A percentile compares a stretch with the other conserved stretches of the same genome.
phyloP scores from a whole-genome alignment of 441 rosid genomes.

The Raphanus hybrid region DNA sequence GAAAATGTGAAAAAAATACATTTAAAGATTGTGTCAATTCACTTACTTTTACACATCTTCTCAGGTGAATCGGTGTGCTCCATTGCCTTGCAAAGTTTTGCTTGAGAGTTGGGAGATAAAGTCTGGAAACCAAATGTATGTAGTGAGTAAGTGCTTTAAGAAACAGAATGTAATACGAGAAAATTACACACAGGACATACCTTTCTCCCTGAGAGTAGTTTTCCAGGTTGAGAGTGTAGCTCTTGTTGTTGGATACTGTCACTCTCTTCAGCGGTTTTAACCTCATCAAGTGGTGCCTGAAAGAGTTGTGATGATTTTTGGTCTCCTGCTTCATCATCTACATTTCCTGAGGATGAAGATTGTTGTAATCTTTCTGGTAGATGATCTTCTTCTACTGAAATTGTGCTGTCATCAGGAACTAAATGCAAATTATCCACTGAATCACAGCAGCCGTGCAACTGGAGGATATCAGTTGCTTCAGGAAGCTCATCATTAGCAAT shows the following conservation, averaged over 20 bases:
- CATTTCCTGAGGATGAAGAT: conserved; percentile 26
- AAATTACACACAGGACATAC: conserved; percentile 44
- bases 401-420: conserved; percentile 32
- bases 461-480: conserved; percentile 41
- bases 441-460: conserved; percentile 30
- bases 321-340: conserved; percentile 36
- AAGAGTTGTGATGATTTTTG: conserved; percentile 24
- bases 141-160: conserved; percentile 33
- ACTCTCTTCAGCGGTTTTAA: conserved; percentile 31
- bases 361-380: conserved; percentile 34
- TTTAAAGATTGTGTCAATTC: conserved; percentile 7
- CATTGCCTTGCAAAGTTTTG: conserved; percentile 70
- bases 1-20: conserved; percentile 4
- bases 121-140: conserved; percentile 53
- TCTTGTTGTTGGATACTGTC: conserved; percentile 39
- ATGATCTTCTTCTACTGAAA: conserved; percentile 40
- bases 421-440: conserved; percentile 30
- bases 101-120: conserved; percentile 83
- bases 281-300: conserved; percentile 16
- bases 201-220: conserved; percentile 71
- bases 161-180: conserved; percentile 19
- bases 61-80: conserved; percentile 51
- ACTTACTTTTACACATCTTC: conserved; percentile 54
- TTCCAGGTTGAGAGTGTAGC: conserved; percentile 53
- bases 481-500: conserved; percentile 37